Evolutionary conservation across 257 asterid genomes (phyloP), one percentile per base, ranked within the genome.

Genomic region (Ocimum tenuiflorum): DNA sequence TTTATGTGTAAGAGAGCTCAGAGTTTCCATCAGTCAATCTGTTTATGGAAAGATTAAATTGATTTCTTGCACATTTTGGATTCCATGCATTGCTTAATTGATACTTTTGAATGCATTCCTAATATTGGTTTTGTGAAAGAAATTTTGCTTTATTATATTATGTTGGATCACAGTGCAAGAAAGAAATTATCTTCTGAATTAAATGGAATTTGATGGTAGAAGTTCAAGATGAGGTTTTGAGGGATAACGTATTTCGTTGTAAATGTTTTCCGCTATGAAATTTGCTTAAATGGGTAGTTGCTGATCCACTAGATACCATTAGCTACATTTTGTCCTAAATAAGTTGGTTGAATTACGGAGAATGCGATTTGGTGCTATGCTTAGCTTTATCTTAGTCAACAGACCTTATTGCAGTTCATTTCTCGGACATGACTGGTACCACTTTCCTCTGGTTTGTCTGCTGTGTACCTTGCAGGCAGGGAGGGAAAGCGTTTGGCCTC

Each of bases 401-500:
- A 15, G 48, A 60, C 33, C 11, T 60, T 60, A 17, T 65, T 68
- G 45, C 18, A 46, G 54, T 8, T 79, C 17, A 22, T 14, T 72
- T 24, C 41, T 48, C 42, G 29, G 70, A 65, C 38, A 60, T 50
- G 18, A 31, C 51, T 53, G 17, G 41, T 66, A 36, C 53, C 54
- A 50, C 69, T 33, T 52, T 59, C 41, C 4, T 27, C 29, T 63
- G 65, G 65, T 60, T 76, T 69, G 63, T 66, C 41, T 47, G 46
- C 20, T 55, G 59, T 73, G 54, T 64, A 22, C 62, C 69, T 41
- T 73, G 75, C 85, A 90, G 97, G 86, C 84, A 43, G 99, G 96
- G 24, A 78, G 83, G 67, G 95, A 88, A 69, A 90, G 95, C 69
- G 77, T 85, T 65, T 90, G 97, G 99, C 97, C 97, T 39, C 97